These are phyloP conservation scores for Clarkia xantiana DNA, from an alignment of 345 rosid species.

Conservation along the genomic window DNA sequence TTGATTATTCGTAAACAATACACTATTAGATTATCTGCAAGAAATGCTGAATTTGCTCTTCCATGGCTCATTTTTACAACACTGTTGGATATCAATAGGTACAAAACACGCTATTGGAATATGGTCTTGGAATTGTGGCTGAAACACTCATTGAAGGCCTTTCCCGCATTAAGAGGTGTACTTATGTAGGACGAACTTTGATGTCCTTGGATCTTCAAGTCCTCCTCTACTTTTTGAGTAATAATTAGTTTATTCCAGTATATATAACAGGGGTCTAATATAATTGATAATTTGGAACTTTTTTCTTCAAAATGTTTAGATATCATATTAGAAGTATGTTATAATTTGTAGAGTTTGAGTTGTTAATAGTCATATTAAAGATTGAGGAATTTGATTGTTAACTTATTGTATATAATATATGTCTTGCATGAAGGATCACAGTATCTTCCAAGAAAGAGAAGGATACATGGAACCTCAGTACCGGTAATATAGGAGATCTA, in stretches of 20 bases:
- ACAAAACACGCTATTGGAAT: slow-evolving; percentile 60
- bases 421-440: slow-evolving; percentile 46
- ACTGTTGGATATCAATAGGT: slow-evolving; percentile 27
- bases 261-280: too few species aligned
- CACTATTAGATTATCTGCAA: too few species aligned
- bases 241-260: too few species aligned
- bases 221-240: too few species aligned
- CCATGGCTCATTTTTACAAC: neutral
- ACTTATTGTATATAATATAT: neutral
- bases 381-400: neutral
- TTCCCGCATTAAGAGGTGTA: slow-evolving; percentile 81
- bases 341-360: too few species aligned
- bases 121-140: slow-evolving; percentile 79
- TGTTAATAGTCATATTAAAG: neutral
- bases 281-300: too few species aligned
- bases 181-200: slow-evolving; percentile 90
- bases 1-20: neutral
- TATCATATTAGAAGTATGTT: too few species aligned
- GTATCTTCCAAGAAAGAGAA: slow-evolving; percentile 59
- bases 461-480: slow-evolving; percentile 36
- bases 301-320: too few species aligned
- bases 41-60: too few species aligned
- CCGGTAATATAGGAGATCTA: slow-evolving; percentile 48
- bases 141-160: slow-evolving; percentile 89
- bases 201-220: slow-evolving; percentile 98